Percentiles rank a stretch among this genome's conserved stretches.
phyloP scores from a whole-genome alignment of 208 protist genomes.

The Leptomonas seymouri region DNA sequence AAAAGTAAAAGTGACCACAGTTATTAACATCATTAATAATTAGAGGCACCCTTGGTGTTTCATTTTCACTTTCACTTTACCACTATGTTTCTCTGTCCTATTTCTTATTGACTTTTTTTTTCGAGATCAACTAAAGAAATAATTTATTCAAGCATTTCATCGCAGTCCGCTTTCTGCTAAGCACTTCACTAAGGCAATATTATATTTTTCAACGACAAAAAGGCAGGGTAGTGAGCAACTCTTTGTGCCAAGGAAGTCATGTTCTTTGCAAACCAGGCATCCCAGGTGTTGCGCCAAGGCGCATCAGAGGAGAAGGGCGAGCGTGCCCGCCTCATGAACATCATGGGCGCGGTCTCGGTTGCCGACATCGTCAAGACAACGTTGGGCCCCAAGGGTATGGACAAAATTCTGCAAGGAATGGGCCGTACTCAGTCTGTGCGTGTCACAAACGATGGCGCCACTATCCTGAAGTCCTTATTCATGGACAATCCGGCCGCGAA shows the following conservation, averaged over 20 bases:
- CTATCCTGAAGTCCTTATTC: constrained; percentile 98
- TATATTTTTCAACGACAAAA: no score
- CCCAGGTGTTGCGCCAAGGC: constrained; percentile 82
- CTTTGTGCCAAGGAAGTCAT: constrained; percentile 31
- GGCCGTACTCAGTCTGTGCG: constrained; percentile 84
- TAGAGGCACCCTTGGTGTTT: no score
- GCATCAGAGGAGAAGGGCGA: constrained; percentile 94
- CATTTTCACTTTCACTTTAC: constrained; percentile 32
- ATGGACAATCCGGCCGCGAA: constrained; percentile 99
- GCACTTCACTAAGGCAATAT: no score
- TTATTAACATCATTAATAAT: no score
- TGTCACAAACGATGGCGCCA: constrained; percentile 99
- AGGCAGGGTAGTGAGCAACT: background rate
- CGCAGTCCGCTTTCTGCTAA: no score
- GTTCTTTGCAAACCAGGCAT: constrained; percentile 83
- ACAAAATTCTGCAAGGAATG: constrained; percentile 94
- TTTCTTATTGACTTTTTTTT: background rate
- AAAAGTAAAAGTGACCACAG: background rate
- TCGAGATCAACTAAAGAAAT: background rate
- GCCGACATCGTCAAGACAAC: constrained; percentile 99
- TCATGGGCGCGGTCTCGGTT: constrained; percentile 89
- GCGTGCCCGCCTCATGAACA: constrained; percentile 91
- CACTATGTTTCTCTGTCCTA: background rate
- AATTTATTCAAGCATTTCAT: no score
- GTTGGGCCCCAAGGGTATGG: constrained; percentile 99